Percentiles rank a stretch among this genome's conserved stretches.
phyloP scores from a whole-genome alignment of 176 grass and related monocot species.

The Eleusine coracana region DNA sequence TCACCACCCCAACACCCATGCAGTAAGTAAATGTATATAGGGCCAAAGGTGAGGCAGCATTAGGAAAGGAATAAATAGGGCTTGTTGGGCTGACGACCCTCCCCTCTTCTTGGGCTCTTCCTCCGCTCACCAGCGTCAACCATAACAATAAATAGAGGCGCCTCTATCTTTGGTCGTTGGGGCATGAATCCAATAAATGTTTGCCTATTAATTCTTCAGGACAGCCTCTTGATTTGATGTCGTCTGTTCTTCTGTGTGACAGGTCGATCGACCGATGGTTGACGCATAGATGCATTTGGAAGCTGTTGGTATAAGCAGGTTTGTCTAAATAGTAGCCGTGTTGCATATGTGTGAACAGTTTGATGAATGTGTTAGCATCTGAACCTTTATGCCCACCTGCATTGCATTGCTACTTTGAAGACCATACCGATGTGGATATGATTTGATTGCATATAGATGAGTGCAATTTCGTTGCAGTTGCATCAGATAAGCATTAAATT shows the following conservation, averaged over 20 bases:
- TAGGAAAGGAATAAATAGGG: constrained; percentile 16
- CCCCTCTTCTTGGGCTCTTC: background rate
- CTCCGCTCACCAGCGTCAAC: constrained; percentile 21
- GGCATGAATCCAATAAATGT: constrained; percentile 46
- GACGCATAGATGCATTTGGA: background rate
- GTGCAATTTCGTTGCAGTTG: constrained; percentile 25
- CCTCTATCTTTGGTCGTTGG: constrained; percentile 52
- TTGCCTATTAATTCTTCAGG: constrained; percentile 15
- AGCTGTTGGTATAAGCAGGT: background rate
- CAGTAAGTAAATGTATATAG: constrained; percentile 25
- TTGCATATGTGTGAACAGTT: background rate
- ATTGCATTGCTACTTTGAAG: constrained; percentile 3
- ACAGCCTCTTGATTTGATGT: constrained; percentile 10
- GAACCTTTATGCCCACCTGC: background rate
- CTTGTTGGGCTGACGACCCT: constrained; percentile 10
- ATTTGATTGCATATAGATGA: background rate
- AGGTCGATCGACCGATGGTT: background rate
- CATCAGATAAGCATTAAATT: background rate
- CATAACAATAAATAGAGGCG: constrained; percentile 46
- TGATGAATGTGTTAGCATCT: constrained; percentile 19
- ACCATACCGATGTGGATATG: background rate
- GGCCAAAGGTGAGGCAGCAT: constrained; percentile 12
- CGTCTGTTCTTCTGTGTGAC: background rate
- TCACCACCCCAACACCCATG: constrained; percentile 28
- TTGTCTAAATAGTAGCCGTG: background rate